phyloP scores from a whole-genome alignment of 2,329 filamentous ascomycete species.

The Pseudopithomyces chartarum region DNA sequence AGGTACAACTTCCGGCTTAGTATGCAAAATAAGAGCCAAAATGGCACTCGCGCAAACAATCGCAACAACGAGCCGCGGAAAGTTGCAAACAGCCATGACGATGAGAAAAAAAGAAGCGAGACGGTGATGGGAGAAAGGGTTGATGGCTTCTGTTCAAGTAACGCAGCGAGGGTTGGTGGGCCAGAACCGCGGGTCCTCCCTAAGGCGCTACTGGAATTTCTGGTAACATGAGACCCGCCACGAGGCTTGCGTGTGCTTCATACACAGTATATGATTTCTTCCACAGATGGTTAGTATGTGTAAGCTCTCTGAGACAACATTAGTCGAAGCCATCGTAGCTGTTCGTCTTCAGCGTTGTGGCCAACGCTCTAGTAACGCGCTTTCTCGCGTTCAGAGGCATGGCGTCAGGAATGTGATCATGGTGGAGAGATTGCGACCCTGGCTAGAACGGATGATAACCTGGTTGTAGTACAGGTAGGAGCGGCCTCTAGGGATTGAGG shows the following conservation, averaged over 20 bases:
- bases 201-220: neutral
- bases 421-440: neutral
- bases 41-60: neutral
- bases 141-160: neutral
- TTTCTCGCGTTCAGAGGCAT: neutral
- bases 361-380: conserved; percentile 1
- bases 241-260: conserved; percentile 1
- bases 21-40: neutral
- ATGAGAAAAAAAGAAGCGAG: neutral
- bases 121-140: neutral
- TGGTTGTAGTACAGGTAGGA: neutral
- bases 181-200: neutral
- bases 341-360: neutral
- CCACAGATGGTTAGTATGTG: neutral
- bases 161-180: neutral
- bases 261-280: neutral
- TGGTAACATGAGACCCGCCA: neutral
- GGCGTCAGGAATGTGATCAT: conserved; percentile 1
- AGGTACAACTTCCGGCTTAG: conserved; percentile 3
- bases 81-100: conserved; percentile 1
- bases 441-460: neutral
- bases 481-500: neutral
- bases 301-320: neutral
- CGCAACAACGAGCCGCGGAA: neutral
- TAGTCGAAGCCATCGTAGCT: neutral